Evolutionary conservation across 805 yeast genomes (phyloP), one percentile per base, ranked within the genome.

Genomic region (Starmerella riodocensis): DNA sequence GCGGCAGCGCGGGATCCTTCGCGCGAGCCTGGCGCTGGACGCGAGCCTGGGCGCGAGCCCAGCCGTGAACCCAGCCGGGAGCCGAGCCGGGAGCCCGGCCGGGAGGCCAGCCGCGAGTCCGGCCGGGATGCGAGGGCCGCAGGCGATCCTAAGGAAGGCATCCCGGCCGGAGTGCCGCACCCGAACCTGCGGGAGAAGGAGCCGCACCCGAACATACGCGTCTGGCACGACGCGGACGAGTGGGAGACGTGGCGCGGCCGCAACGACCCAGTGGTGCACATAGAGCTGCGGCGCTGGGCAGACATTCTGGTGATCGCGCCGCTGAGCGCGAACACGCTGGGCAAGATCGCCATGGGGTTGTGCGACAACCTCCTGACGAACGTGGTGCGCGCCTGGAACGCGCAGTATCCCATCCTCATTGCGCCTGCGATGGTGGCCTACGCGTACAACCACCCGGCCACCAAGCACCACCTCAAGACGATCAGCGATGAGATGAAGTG

Each of bases 371-470:
- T 88, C 48, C 65, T 91, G 41, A 88, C 97, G 4, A 80, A 80
- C 54, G 93, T 86, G 17, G 71, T 91, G 14, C 69, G 98, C 44
- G 94, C 95, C 2, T 88, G 98, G 98, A 86, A 91, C 59, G 80
- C 94, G 0, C 74, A 79, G 35, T 78, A 78, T 48, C 97, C 97
- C 3, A 76, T 88, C 6, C 63, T 88, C 29, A 64, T 85, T 48
- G 97, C 97, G 0, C 97, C 98, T 5, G 86, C 95, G 1, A 88
- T 88, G 97, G 84, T 83, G 25, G 80, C 93, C 42, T 77, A 83
- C 55, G 83, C 93, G 50, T 88, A 88, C 62, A 84, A 80, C 53
- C 81, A 93, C 37, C 78, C 88, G 3, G 73, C 85, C 32, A 88
- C 97, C 1, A 82, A 78, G 56, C 73, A 81, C 48, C 96, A 88